phyloP scores from a whole-genome alignment of 2,329 filamentous ascomycete species.

The Nemania sp. region DNA sequence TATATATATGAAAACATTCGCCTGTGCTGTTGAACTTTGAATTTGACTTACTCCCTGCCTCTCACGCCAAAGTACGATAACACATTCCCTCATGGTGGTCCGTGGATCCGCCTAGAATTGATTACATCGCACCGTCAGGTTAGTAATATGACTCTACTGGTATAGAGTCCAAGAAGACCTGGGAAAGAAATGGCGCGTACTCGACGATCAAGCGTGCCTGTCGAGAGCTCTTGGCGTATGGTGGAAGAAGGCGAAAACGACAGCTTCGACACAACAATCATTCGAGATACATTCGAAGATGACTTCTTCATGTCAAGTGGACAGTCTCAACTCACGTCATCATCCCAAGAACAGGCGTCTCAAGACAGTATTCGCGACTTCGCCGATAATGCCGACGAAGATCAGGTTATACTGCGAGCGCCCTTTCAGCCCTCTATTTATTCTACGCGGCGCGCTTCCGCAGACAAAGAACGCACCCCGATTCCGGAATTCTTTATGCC shows the following conservation, averaged over 20 bases:
- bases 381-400: constrained; percentile 64
- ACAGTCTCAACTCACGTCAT: constrained; percentile 62
- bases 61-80: neutral
- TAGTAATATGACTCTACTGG: constrained; percentile 1
- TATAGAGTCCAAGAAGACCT: constrained; percentile 7
- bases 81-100: neutral
- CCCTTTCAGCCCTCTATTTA: constrained; percentile 66
- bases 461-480: constrained; percentile 55
- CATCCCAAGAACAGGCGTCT: constrained; percentile 58
- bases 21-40: neutral
- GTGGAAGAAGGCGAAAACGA: constrained; percentile 70
- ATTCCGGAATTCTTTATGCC: constrained; percentile 69
- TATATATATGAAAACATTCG: too few relatives aligned
- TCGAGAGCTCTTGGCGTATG: constrained; percentile 70
- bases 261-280: constrained; percentile 68
- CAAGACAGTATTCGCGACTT: constrained; percentile 70
- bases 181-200: constrained; percentile 42
- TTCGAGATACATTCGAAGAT: constrained; percentile 59
- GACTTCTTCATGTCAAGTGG: constrained; percentile 56
- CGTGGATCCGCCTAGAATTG: neutral
- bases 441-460: constrained; percentile 46
- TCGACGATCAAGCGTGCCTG: constrained; percentile 51
- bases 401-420: constrained; percentile 65
- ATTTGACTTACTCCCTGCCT: neutral
- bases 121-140: neutral